Percentiles rank a stretch among this genome's conserved stretches.
phyloP scores from a whole-genome alignment of 2,329 filamentous ascomycete genomes.

The Celoporthe dispersa region DNA sequence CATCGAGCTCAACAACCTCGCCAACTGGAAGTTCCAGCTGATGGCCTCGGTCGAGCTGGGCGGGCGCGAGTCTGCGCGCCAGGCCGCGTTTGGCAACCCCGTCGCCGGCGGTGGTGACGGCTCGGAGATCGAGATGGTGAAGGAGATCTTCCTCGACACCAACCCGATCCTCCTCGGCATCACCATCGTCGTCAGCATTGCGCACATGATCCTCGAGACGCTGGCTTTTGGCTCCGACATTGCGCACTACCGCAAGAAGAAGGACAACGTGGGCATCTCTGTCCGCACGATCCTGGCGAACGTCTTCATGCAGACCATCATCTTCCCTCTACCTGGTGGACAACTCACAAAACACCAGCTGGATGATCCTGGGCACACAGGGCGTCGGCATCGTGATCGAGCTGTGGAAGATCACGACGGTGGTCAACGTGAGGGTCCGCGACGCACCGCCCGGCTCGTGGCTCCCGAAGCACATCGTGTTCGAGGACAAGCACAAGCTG shows the following conservation, averaged over 20 bases:
- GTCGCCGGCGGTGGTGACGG: constrained; percentile 83
- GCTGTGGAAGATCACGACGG: constrained; percentile 94
- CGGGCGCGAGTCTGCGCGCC: constrained; percentile 79
- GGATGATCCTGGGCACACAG: constrained; percentile 97
- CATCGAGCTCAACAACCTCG: constrained; percentile 80
- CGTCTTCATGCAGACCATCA: constrained; percentile 94
- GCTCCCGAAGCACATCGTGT: constrained; percentile 78
- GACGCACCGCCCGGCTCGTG: constrained; percentile 68
- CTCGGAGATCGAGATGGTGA: constrained; percentile 94
- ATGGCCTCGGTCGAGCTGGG: constrained; percentile 85
- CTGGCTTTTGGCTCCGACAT: constrained; percentile 98
- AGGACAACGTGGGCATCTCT: constrained; percentile 96
- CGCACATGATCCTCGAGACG: constrained; percentile 94
- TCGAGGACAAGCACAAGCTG: constrained; percentile 97
- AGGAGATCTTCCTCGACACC: constrained; percentile 91
- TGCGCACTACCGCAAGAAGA: constrained; percentile 98
- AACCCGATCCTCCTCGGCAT: constrained; percentile 89
- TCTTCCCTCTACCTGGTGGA: constrained; percentile 97
- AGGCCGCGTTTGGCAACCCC: constrained; percentile 74
- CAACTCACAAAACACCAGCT: constrained; percentile 96
- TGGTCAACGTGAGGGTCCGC: constrained; percentile 85
- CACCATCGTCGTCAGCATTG: constrained; percentile 81
- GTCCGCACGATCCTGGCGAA: constrained; percentile 96
- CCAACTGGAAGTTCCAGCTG: constrained; percentile 87
- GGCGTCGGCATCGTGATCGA: constrained; percentile 75